Evolutionary conservation across 2,329 filamentous ascomycete species (phyloP), one percentile per base, ranked within the genome.

Genomic region (Septoria petroselini): DNA sequence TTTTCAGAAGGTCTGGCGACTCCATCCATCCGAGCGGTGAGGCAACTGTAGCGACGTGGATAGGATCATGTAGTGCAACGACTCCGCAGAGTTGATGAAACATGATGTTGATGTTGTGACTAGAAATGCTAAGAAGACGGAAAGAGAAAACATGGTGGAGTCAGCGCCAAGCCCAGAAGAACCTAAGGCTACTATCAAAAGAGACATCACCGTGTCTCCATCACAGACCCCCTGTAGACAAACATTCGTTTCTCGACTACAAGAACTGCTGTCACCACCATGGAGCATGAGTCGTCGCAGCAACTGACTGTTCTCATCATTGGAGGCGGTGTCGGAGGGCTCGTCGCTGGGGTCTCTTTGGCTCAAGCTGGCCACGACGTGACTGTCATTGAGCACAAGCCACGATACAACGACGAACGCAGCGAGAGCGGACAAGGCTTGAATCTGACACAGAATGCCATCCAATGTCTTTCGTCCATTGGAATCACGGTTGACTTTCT

Each of bases 311-410:
- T 70, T 14, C 62, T 71, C 44, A 54, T 71, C 47, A 62, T 65
- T 12, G 68, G 68, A 8, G 67, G 63, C 1, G 67, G 65, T 29
- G 63, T 69, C 30, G 68, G 67, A 15, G 66, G 66, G 19, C 65
- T 63, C 19, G 62, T 61, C n/a, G 52, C 60, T 30, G 68, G 68
- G 4, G 67, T 67, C 60, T 68, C 60, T 54, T 53, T 70, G 8
- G 58, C 64, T 35, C 65, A 63, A 58, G 50, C 49, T 33, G 62
- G 63, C 6, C 64, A 67, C 33, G 55, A 56, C 23, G 65, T 70
- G 40, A 70, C 67, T 9, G 52, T 70, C 40, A 62, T 68, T 47
- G 67, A 70, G 39, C 65, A 67, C 41, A 46, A 31, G 11, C 15
- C 41, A 9, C 12, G 41, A 44, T 40, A 33, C 25, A 29, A 37